Evolutionary conservation across 208 protist genomes (phyloP).

Genomic region (Leishmania arabica): DNA sequence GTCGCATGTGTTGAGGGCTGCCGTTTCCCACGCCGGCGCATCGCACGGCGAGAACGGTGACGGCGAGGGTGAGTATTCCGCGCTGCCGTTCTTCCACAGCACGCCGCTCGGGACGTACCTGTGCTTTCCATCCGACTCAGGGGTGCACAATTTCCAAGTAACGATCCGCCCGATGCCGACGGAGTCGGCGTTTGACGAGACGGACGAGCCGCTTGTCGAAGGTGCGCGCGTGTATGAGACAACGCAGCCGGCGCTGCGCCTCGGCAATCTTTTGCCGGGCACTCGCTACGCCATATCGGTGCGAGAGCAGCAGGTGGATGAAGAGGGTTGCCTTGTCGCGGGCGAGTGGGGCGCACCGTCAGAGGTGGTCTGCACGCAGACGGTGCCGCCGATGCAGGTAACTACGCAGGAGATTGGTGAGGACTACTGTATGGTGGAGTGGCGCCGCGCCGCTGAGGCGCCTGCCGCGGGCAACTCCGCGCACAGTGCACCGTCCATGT

Average conservation of each 20-base stretch:
- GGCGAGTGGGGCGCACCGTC: constrained; percentile 70
- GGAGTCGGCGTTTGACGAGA: constrained; percentile 76
- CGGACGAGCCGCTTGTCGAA: constrained; percentile 80
- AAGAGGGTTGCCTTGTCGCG: constrained; percentile 47
- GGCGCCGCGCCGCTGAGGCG: constrained; percentile 49
- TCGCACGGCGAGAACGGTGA: constrained; percentile 12
- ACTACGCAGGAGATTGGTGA: constrained; percentile 88
- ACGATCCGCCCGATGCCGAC: constrained; percentile 67
- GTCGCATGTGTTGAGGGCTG: neutral
- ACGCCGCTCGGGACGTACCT: constrained; percentile 32
- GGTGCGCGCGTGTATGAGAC: constrained; percentile 90
- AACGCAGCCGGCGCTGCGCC: constrained; percentile 80
- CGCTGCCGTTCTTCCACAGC: constrained; percentile 7
- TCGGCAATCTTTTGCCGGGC: constrained; percentile 83
- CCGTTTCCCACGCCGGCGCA: constrained; percentile 10
- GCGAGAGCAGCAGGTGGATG: constrained; percentile 79
- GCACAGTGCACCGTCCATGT: neutral
- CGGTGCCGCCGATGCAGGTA: constrained; percentile 71
- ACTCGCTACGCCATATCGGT: constrained; percentile 83
- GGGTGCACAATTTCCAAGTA: constrained; percentile 92
- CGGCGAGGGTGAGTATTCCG: constrained; percentile 23
- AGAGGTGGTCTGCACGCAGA: constrained; percentile 61
- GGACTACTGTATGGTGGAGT: constrained; percentile 88
- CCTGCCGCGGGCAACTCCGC: neutral
- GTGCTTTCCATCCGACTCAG: constrained; percentile 69